Conservation (phyloP, 306 rosid species). For the Alnus rubra region DNA sequence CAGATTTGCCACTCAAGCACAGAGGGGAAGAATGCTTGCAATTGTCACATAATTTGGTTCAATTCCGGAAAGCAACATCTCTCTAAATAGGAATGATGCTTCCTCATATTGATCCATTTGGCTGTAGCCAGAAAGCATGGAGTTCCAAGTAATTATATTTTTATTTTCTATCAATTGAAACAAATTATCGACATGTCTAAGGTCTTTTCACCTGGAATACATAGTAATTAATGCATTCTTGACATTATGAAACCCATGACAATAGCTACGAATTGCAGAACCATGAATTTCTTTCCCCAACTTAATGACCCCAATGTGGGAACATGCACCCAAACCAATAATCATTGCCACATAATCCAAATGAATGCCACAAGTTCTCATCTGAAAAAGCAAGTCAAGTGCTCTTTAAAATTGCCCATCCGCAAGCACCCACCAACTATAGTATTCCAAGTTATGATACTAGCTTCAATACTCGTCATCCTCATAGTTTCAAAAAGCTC, state of each 20-base stretch:
- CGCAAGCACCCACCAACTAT: constrained; percentile 74
- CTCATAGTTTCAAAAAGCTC: constrained; percentile 56
- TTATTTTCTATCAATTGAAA: constrained; percentile 53
- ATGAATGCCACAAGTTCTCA: constrained; percentile 45
- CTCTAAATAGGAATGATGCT: constrained; percentile 70
- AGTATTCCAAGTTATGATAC: constrained; percentile 71
- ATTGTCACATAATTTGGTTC: constrained; percentile 78
- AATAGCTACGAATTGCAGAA: constrained; percentile 52
- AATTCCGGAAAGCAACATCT: constrained; percentile 55
- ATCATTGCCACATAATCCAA: constrained; percentile 71
- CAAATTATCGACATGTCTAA: constrained; percentile 54
- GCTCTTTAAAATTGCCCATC: constrained; percentile 44
- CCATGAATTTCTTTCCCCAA: constrained; percentile 87
- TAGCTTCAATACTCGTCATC: constrained; percentile 46
- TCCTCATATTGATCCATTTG: constrained; percentile 68
- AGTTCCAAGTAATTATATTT: constrained; percentile 69
- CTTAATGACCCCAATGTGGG: constrained; percentile 65
- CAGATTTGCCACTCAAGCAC: constrained; percentile 82
- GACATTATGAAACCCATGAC: constrained; percentile 47
- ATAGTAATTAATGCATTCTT: constrained; percentile 76
- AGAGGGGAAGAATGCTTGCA: constrained; percentile 86
- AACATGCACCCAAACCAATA: constrained; percentile 72
- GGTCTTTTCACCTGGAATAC: constrained; percentile 87
- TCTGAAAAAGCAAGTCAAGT: constrained; percentile 66
- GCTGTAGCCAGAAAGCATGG: constrained; percentile 80